These are phyloP conservation scores for Colletotrichum sp. DNA, from an alignment of 2,329 filamentous ascomycete species.

Conservation along the genomic window DNA sequence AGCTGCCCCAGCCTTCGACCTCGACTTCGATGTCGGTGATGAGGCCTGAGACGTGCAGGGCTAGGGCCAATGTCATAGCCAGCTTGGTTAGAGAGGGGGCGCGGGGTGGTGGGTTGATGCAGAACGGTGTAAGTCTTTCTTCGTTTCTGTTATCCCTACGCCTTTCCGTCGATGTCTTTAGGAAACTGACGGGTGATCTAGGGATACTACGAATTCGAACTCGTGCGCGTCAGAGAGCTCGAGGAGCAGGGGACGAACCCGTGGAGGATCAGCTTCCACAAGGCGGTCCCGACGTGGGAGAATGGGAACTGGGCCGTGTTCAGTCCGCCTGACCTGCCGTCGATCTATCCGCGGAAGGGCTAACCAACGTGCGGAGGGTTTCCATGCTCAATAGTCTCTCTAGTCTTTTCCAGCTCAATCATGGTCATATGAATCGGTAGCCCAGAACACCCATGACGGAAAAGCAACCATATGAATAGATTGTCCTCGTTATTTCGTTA, in stretches of 20 bases:
- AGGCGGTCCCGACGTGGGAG: slow-evolving; percentile 27
- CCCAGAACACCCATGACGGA: background rate
- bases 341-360: background rate
- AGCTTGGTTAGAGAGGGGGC: slow-evolving; percentile 26
- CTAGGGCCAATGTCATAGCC: slow-evolving; percentile 26
- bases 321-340: background rate
- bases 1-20: slow-evolving; percentile 27
- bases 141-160: background rate
- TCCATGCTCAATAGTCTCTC: background rate
- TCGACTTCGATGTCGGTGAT: background rate
- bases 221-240: slow-evolving; percentile 28
- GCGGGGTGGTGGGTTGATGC: slow-evolving; percentile 26
- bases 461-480: background rate
- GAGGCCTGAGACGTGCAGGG: slow-evolving; percentile 26
- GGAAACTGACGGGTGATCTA: background rate
- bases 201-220: slow-evolving; percentile 30
- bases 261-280: slow-evolving; percentile 32
- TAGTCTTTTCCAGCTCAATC: background rate
- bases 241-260: slow-evolving; percentile 33
- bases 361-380: background rate
- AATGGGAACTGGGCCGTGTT: slow-evolving; percentile 27
- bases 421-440: fast-evolving
- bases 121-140: slow-evolving; percentile 27
- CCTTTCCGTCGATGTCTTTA: background rate
- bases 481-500: background rate